phyloP scores from a whole-genome alignment of 257 asterid species.

The Solanum dulcamara region DNA sequence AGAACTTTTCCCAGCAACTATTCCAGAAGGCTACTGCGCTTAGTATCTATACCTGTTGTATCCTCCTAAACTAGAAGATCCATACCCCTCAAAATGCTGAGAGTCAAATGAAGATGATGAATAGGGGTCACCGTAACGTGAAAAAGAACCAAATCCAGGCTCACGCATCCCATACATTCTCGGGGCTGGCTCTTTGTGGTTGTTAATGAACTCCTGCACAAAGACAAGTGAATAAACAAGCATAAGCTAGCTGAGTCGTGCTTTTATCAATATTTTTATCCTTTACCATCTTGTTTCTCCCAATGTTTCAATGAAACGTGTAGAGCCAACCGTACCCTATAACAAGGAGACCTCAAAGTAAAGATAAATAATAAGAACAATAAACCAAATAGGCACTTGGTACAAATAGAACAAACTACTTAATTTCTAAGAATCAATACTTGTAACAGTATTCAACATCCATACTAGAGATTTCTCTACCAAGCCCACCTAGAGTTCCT shows the following conservation, averaged over 20 bases:
- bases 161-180: slow-evolving; percentile 1
- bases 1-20: background rate
- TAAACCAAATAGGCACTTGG: background rate
- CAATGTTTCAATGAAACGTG: background rate
- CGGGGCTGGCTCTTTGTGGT: slow-evolving; percentile 1
- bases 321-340: background rate
- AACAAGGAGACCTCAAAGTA: background rate
- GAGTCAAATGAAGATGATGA: slow-evolving; percentile 1
- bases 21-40: background rate
- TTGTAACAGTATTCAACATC: background rate
- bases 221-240: background rate
- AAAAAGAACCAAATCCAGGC: background rate
- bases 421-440: background rate
- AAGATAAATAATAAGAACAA: background rate
- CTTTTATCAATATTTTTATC: background rate
- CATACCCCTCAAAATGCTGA: slow-evolving; percentile 3
- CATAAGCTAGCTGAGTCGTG: background rate
- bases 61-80: slow-evolving; percentile 6
- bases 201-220: slow-evolving; percentile 5
- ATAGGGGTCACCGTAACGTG: slow-evolving; percentile 1
- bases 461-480: background rate
- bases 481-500: background rate
- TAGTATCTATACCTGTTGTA: slow-evolving; percentile 4
- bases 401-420: background rate
- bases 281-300: background rate